Base-by-base conservation (phyloP, 352 stramenopile species). In the Phytophthora podocarpi region DNA sequence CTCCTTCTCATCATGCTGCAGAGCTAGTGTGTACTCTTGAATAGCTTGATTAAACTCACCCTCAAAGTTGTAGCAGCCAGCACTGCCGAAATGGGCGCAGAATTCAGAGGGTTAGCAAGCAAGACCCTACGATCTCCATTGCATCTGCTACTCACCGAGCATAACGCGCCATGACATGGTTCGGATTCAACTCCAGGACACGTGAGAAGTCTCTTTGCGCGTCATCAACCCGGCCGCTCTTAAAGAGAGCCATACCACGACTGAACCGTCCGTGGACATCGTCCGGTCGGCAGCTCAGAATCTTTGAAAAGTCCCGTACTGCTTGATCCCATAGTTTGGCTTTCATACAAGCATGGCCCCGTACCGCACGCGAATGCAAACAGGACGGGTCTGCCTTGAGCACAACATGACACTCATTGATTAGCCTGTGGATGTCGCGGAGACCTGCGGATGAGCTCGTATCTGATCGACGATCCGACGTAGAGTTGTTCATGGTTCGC, bases 91-190 rank as follows among this genome's bases (percentile, higher is more conserved):
- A n/a, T n/a, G n/a, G n/a, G n/a, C n/a, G n/a, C n/a, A n/a, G n/a
- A n/a, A n/a, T n/a, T n/a, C n/a, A n/a, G n/a, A n/a, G n/a, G n/a
- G n/a, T n/a, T n/a, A n/a, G n/a, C n/a, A n/a, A 20, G 6, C 5
- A 20, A 26, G 4, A 3, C 5, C 15, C 34, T 43, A 31, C n/a
- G n/a, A 27, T 31, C 12, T 49, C 8, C 15, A 28, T 46, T 24
- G n/a, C 11, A 36, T 28, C 12, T 9, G 16, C n/a, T 18, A 59
- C 56, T 1, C 47, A 82, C 72, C 72, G 62, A 12, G 83, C 83
- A 16, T 91, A 93, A 18, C 82, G 78, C 11, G 84, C 84, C 84
- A 93, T 91, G 32, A 93, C 78, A 45, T 93, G 84, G 45, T 82
- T 77, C 2, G 84, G 80, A 63, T 90, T 88, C 31, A 87, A 50